phyloP scores from a whole-genome alignment of 176 grass and related monocot species.

The Triticum monococcum region DNA sequence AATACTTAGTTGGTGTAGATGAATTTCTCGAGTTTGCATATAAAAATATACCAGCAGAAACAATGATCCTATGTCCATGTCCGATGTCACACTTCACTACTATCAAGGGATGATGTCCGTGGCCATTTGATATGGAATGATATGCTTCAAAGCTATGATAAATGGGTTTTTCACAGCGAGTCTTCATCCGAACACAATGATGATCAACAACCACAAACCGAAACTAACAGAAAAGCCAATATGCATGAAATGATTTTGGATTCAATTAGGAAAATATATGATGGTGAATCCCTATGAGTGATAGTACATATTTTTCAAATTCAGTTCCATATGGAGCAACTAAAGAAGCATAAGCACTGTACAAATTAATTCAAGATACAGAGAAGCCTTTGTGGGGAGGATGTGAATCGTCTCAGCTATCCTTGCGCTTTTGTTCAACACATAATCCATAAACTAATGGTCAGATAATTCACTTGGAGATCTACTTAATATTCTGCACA shows the following conservation, averaged over 20 bases:
- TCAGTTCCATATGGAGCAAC: neutral
- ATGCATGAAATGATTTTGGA: neutral
- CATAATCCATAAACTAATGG: constrained; percentile 21
- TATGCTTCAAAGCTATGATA: neutral
- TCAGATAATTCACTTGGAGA: constrained; percentile 17
- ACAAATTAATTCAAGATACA: neutral
- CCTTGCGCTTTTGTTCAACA: constrained; percentile 12
- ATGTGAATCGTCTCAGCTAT: neutral
- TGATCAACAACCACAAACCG: neutral
- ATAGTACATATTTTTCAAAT: neutral
- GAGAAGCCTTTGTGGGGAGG: neutral
- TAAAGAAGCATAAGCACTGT: neutral
- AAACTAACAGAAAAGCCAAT: neutral
- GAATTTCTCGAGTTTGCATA: constrained; percentile 16
- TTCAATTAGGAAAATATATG: neutral
- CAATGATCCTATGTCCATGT: constrained; percentile 2
- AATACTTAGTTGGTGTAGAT: neutral
- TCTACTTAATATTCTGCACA: too few relatives aligned
- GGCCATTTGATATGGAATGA: neutral
- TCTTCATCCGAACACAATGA: neutral
- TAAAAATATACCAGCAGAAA: neutral
- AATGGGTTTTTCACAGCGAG: constrained; percentile 6
- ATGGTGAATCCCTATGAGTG: neutral
- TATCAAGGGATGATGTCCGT: neutral
- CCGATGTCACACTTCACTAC: neutral